These are phyloP conservation scores for Cystofilobasidium ferigula DNA, from an alignment of 768 basidiomycete species.

Conservation along the genomic window DNA sequence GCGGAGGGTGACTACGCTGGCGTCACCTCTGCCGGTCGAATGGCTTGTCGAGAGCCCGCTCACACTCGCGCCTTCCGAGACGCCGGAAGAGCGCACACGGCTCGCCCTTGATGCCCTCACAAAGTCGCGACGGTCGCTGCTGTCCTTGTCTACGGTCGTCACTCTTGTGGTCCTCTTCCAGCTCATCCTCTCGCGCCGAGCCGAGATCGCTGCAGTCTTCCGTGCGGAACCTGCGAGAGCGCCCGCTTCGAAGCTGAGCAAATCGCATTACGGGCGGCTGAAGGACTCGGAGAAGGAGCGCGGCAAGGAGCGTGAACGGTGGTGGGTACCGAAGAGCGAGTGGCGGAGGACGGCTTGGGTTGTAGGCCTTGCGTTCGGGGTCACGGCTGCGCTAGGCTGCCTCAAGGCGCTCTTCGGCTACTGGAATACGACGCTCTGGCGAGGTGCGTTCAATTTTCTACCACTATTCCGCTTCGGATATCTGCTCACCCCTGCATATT, in stretches of 20 bases:
- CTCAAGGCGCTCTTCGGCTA: constrained; percentile 33
- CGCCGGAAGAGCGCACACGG: constrained; percentile 42
- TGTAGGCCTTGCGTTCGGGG: constrained; percentile 35
- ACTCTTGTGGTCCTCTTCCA: constrained; percentile 69
- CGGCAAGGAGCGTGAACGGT: constrained; percentile 4
- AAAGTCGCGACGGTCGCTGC: constrained; percentile 60
- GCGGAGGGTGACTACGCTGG: constrained; percentile 32
- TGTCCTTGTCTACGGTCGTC: constrained; percentile 69
- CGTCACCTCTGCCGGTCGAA: constrained; percentile 44
- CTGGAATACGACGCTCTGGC: constrained; percentile 33
- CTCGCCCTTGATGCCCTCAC: constrained; percentile 39
- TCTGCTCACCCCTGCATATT: not conserved
- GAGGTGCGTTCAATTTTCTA: constrained; percentile 33
- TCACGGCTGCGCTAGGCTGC: constrained; percentile 33
- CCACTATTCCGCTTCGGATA: not conserved
- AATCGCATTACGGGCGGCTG: not conserved
- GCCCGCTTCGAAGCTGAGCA: not conserved
- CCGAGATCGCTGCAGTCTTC: constrained; percentile 42
- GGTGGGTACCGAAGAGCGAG: constrained; percentile 24
- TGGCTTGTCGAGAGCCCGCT: constrained; percentile 73
- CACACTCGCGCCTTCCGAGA: constrained; percentile 43
- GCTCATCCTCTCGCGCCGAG: constrained; percentile 63
- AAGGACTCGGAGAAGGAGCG: not conserved
- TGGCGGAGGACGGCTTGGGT: constrained; percentile 26
- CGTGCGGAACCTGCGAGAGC: not conserved